These are phyloP conservation scores for Castanea crenata DNA, from an alignment of 306 rosid genomes.

Conservation along the genomic window DNA sequence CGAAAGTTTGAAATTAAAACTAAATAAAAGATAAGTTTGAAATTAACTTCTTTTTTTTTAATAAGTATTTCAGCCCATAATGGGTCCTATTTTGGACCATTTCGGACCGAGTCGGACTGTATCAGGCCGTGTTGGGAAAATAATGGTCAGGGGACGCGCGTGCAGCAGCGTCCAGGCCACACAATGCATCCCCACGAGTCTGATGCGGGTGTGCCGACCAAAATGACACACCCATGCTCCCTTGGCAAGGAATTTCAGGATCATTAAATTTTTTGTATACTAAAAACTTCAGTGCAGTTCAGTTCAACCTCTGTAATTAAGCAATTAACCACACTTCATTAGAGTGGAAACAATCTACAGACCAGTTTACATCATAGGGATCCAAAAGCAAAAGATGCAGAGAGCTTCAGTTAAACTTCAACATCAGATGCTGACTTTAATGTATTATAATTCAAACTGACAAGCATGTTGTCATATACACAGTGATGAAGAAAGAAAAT, in stretches of 20 bases:
- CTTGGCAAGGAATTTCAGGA: background rate
- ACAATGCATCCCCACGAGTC: accelerated
- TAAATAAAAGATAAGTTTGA: too few relatives aligned
- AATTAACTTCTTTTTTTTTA: too few relatives aligned
- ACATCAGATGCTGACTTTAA: conserved; percentile 7
- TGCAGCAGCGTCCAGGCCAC: too few relatives aligned
- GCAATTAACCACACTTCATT: background rate
- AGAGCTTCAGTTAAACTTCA: conserved; percentile 10
- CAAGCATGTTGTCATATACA: background rate
- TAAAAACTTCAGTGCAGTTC: background rate
- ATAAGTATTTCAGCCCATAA: too few relatives aligned
- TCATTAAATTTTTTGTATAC: background rate
- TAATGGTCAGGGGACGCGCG: too few relatives aligned
- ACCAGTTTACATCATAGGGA: background rate
- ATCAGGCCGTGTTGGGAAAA: too few relatives aligned
- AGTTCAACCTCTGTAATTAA: background rate
- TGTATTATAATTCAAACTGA: conserved; percentile 7
- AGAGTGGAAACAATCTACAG: background rate
- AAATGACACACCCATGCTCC: too few relatives aligned
- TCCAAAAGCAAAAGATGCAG: background rate
- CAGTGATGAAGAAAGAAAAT: background rate
- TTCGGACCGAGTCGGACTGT: too few relatives aligned
- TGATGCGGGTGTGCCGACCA: too few relatives aligned
- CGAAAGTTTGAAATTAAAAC: too few relatives aligned
- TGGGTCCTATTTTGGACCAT: too few relatives aligned